Percentiles rank a stretch among this genome's conserved stretches.
phyloP scores from a whole-genome alignment of 139 green algal species.

The Micractinium sp. region DNA sequence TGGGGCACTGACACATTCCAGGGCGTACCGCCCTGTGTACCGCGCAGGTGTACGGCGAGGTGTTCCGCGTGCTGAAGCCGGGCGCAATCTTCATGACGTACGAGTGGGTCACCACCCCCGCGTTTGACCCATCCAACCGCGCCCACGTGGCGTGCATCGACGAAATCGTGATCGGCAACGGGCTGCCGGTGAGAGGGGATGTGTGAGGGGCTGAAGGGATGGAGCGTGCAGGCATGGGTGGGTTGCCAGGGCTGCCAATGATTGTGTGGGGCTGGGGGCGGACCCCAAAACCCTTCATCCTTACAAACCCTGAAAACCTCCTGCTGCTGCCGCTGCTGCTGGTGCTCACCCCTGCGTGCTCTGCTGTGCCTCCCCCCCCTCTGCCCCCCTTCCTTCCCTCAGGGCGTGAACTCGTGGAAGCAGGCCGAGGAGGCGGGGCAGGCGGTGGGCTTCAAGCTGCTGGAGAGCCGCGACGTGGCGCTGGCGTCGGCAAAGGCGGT shows the following conservation, averaged over 20 bases:
- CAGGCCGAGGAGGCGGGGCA: slow-evolving; percentile 88
- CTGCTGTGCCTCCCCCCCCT: neutral
- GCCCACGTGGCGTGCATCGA: slow-evolving; percentile 93
- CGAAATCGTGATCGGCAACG: slow-evolving; percentile 98
- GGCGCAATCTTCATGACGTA: slow-evolving; percentile 90
- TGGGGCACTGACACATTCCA: neutral
- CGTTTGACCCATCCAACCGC: slow-evolving; percentile 85
- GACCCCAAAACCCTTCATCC: no score
- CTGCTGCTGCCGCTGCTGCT: no score
- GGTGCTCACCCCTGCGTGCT: neutral
- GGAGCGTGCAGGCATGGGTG: neutral
- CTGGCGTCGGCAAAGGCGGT: neutral
- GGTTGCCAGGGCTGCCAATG: no score
- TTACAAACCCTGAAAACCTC: no score
- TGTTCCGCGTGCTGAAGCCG: slow-evolving; percentile 95
- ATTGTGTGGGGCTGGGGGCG: neutral
- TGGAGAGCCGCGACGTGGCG: slow-evolving; percentile 73
- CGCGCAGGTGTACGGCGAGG: slow-evolving; percentile 88
- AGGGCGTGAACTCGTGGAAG: slow-evolving; percentile 89
- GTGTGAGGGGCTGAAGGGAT: neutral
- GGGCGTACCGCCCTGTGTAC: slow-evolving; percentile 41
- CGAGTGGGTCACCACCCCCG: slow-evolving; percentile 95
- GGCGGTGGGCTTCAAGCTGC: slow-evolving; percentile 77
- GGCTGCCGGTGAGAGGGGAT: slow-evolving; percentile 78
- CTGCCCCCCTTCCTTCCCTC: neutral